These are phyloP conservation scores for Mortierella sp. DNA, from an alignment of 371 early-diverging fungal species.

Conservation along the genomic window DNA sequence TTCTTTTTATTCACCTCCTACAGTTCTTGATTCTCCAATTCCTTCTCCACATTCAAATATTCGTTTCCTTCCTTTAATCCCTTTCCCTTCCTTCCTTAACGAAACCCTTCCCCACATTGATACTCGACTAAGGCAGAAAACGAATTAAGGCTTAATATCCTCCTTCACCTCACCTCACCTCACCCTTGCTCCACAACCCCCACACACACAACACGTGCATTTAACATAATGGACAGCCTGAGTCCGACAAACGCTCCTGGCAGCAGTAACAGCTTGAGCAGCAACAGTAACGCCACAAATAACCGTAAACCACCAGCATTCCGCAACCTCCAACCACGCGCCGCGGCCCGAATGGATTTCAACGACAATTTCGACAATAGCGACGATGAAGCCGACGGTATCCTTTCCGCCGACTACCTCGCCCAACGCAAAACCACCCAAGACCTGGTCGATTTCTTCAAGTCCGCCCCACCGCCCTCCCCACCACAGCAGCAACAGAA, in stretches of 20 bases:
- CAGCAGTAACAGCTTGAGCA: neutral
- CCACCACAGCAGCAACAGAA: neutral
- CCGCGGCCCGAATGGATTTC: constrained; percentile 37
- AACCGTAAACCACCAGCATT: constrained; percentile 9
- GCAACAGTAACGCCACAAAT: neutral
- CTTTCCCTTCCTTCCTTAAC: neutral
- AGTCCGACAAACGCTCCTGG: neutral
- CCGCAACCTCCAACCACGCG: constrained; percentile 45
- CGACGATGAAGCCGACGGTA: constrained; percentile 37
- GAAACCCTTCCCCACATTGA: neutral
- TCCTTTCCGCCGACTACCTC: constrained; percentile 39
- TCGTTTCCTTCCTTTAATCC: neutral
- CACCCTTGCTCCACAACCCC: neutral
- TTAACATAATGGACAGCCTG: neutral
- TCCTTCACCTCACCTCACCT: neutral
- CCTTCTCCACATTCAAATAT: no score
- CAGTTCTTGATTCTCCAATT: neutral
- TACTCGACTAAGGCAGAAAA: neutral
- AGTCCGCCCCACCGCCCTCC: constrained; percentile 30
- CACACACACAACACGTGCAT: neutral
- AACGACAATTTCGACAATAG: constrained; percentile 27
- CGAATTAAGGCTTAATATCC: neutral
- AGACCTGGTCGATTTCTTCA: constrained; percentile 49
- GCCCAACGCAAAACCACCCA: constrained; percentile 46
- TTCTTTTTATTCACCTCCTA: constrained; percentile 1